These are phyloP conservation scores for Cyclotella kingstonii DNA, from an alignment of 108 stramenopile genomes.

Conservation along the genomic window DNA sequence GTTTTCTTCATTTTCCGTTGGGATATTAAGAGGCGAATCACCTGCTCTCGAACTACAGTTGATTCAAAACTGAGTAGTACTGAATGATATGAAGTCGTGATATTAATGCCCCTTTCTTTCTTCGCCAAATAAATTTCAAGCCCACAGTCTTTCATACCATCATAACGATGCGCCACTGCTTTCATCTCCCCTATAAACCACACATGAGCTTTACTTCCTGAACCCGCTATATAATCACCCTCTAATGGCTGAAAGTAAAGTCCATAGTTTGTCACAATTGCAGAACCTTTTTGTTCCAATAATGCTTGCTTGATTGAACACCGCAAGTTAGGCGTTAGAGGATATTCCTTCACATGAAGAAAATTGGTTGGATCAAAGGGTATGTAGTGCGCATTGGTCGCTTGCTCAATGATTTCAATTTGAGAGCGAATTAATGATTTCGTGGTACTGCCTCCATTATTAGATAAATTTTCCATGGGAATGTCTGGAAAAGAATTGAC, in stretches of 20 bases:
- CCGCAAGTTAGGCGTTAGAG: conserved; percentile 46
- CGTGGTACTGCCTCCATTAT: too few species aligned
- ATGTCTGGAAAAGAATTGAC: neutral
- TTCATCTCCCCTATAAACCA: conserved; percentile 61
- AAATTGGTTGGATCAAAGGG: conserved; percentile 69
- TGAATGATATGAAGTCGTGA: conserved; percentile 30
- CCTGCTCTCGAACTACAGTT: conserved; percentile 66
- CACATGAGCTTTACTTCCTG: conserved; percentile 13
- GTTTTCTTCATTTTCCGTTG: conserved; percentile 1
- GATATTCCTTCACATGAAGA: conserved; percentile 61
- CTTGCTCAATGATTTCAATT: too few species aligned
- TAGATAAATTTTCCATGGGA: too few species aligned
- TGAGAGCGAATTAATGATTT: too few species aligned
- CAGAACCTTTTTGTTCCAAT: conserved; percentile 52
- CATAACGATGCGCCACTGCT: conserved; percentile 70
- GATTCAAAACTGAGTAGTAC: conserved; percentile 69
- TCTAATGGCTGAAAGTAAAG: conserved; percentile 72
- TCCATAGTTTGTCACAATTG: conserved; percentile 61
- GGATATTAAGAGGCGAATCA: conserved; percentile 55
- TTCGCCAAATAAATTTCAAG: conserved; percentile 70
- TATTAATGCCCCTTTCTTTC: conserved; percentile 26
- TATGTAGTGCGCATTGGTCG: conserved; percentile 5
- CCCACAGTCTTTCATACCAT: conserved; percentile 75
- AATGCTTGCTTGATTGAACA: conserved; percentile 53
- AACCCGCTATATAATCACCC: neutral